These are phyloP conservation scores for Chaetomidium leptoderma DNA, from an alignment of 495 filamentous ascomycete species.

Conservation along the genomic window DNA sequence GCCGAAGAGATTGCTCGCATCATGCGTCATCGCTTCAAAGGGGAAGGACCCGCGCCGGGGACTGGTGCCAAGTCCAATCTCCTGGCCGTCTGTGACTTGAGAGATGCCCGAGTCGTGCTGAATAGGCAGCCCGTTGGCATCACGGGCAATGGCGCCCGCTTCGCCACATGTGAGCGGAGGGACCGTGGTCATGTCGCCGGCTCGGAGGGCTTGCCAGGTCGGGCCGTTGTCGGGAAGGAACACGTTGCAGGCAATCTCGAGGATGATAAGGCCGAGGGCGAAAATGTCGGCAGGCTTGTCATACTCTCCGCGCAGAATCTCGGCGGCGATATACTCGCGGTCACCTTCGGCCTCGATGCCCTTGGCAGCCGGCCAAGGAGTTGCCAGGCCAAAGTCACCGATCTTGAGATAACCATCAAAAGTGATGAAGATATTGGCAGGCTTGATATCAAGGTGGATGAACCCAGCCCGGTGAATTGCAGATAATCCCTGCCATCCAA, in stretches of 20 bases:
- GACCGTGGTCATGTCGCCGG: constrained; percentile 80
- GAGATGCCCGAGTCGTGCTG: constrained; percentile 37
- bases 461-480: constrained; percentile 83
- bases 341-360: constrained; percentile 89
- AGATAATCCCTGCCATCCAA: constrained; percentile 63
- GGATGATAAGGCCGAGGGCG: constrained; percentile 85
- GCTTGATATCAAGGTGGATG: constrained; percentile 93
- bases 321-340: constrained; percentile 90
- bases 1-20: constrained; percentile 45
- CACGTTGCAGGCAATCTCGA: constrained; percentile 89
- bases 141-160: constrained; percentile 63
- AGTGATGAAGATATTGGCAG: constrained; percentile 86
- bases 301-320: constrained; percentile 75
- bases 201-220: constrained; percentile 80
- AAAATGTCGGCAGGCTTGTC: constrained; percentile 93
- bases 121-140: constrained; percentile 64
- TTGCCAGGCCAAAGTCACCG: constrained; percentile 91
- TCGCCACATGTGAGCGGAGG: constrained; percentile 77
- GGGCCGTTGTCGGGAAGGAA: constrained; percentile 86
- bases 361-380: constrained; percentile 66
- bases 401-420: constrained; percentile 92
- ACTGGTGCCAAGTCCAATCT: constrained; percentile 3
- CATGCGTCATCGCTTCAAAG: constrained; percentile 29
- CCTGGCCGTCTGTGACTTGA: constrained; percentile 33
- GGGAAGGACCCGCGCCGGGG: constrained; percentile 24